Conservation (phyloP, 2,329 filamentous ascomycete genomes). For the Ophiosphaerella korrae region DNA sequence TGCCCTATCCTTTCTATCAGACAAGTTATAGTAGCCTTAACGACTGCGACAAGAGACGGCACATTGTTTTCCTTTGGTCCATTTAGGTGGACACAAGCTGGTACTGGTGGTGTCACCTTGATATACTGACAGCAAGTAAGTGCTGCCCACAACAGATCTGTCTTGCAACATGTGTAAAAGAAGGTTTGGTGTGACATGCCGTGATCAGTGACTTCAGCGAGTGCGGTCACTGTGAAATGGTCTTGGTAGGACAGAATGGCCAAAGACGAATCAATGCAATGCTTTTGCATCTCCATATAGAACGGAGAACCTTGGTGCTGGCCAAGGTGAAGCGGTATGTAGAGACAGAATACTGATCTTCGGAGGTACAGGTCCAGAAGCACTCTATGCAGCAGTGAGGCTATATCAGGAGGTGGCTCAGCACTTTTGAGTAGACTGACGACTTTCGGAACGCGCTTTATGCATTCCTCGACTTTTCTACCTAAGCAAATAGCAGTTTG, state of each 20-base stretch:
- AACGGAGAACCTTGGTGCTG: constrained; percentile 5
- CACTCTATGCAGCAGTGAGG: constrained; percentile 18
- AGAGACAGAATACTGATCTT: constrained; percentile 21
- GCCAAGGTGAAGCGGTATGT: constrained; percentile 26
- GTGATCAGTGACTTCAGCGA: constrained; percentile 2
- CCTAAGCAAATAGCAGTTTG: constrained; percentile 16
- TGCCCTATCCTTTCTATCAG: constrained; percentile 20
- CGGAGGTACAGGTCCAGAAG: constrained; percentile 25
- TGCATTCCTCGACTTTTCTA: constrained; percentile 13
- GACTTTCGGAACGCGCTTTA: constrained; percentile 12
- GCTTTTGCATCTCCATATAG: constrained; percentile 13
- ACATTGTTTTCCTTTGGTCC: constrained; percentile 1
- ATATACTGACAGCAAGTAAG: constrained; percentile 39
- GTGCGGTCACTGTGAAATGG: constrained; percentile 11
- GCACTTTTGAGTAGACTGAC: constrained; percentile 11
- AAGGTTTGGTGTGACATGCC: constrained; percentile 24
- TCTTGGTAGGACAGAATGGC: constrained; percentile 27
- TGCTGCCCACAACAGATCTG: constrained; percentile 38
- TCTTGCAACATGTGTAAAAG: constrained; percentile 36
- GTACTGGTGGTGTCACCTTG: constrained; percentile 13
- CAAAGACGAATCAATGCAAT: constrained; percentile 25
- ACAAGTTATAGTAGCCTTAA: constrained; percentile 17
- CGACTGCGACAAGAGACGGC: constrained; percentile 5
- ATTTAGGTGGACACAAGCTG: not conserved
- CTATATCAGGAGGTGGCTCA: constrained; percentile 3